Conservation (phyloP, 1,284 basidiomycete species). For the Apiotrichum brassicae region DNA sequence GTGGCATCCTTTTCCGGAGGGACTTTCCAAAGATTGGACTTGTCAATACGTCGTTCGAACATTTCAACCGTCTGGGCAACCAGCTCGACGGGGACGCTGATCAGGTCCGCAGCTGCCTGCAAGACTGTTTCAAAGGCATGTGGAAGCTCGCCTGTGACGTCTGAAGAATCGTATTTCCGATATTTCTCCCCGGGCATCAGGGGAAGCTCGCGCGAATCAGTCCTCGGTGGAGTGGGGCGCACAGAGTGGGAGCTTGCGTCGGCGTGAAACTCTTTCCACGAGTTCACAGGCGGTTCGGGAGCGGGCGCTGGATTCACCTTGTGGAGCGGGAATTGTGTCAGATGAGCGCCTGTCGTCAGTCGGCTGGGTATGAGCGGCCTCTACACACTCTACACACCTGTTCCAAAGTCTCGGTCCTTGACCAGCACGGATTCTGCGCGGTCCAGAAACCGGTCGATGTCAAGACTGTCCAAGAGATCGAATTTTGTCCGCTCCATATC, state of each 20-base stretch:
- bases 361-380: background rate
- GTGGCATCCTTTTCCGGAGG: background rate
- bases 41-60: conserved; percentile 31
- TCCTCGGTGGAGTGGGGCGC: background rate
- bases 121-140: conserved; percentile 23
- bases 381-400: background rate
- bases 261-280: conserved; percentile 14
- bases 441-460: conserved; percentile 35
- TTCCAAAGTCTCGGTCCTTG: conserved; percentile 18
- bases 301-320: background rate
- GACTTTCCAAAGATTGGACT: background rate
- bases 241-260: conserved; percentile 1
- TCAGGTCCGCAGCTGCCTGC: conserved; percentile 22
- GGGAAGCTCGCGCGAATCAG: conserved; percentile 20
- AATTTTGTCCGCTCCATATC: conserved; percentile 28
- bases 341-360: background rate
- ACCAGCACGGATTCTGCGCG: conserved; percentile 28
- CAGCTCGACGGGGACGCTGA: conserved; percentile 22
- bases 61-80: conserved; percentile 24
- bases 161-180: conserved; percentile 23
- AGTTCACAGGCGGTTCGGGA: background rate
- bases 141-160: conserved; percentile 28
- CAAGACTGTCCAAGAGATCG: conserved; percentile 19
- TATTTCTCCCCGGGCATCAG: conserved; percentile 35
- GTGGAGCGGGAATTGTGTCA: conserved; percentile 18